These are phyloP conservation scores for Neltuma alba DNA, from an alignment of 306 rosid species.

Conservation along the genomic window DNA sequence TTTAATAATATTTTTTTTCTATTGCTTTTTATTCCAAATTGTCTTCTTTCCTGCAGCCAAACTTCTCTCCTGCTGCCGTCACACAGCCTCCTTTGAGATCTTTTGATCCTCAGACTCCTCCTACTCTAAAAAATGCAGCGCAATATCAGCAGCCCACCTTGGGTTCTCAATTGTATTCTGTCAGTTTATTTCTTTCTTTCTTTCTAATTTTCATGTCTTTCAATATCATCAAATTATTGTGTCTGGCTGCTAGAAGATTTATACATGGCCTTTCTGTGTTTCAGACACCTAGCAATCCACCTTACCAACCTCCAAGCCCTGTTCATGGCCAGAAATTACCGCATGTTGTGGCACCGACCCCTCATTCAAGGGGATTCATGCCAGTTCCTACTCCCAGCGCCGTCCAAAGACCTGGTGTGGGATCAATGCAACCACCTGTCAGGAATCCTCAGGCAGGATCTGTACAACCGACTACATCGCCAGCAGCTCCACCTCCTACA, in stretches of 20 bases:
- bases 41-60: conserved; percentile 50
- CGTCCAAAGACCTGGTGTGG: conserved; percentile 68
- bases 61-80: conserved; percentile 48
- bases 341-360: conserved; percentile 60
- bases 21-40: conserved; percentile 17
- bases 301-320: conserved; percentile 63
- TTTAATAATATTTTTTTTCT: background rate
- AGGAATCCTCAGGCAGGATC: conserved; percentile 70
- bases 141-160: conserved; percentile 80
- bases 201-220: conserved; percentile 16
- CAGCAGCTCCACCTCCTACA: conserved; percentile 82
- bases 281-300: conserved; percentile 62
- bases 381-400: conserved; percentile 62
- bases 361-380: conserved; percentile 68
- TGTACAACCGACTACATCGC: conserved; percentile 54
- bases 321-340: conserved; percentile 59
- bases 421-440: conserved; percentile 67
- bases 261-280: conserved; percentile 37
- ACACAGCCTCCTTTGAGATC: conserved; percentile 62
- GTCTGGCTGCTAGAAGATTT: background rate
- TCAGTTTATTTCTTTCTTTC: conserved; percentile 38
- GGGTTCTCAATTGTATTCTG: conserved; percentile 96
- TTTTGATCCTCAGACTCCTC: conserved; percentile 83
- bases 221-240: conserved; percentile 19
- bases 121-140: conserved; percentile 66